Evolutionary conservation across 169 alveolate species (phyloP).

Genomic region (Eimeria zaria): DNA sequence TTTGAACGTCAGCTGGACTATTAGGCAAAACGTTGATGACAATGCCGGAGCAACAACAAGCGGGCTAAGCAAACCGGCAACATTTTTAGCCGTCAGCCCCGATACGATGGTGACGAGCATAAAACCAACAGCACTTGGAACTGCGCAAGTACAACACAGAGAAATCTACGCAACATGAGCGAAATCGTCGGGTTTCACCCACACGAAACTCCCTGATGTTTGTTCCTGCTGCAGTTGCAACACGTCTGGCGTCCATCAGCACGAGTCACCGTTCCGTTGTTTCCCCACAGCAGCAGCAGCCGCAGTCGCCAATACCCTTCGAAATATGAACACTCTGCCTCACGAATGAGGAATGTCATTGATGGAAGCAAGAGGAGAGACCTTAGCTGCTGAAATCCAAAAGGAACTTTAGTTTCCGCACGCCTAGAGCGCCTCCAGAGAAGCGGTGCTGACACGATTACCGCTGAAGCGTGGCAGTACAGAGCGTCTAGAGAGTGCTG

Average conservation of each 20-base stretch:
- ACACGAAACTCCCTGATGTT: neutral
- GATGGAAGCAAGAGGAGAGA: neutral
- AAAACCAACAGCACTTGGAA: neutral
- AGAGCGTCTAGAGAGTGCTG: neutral
- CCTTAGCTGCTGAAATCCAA: neutral
- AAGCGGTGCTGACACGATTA: neutral
- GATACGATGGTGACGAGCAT: neutral
- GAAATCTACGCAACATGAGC: neutral
- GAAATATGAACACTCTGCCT: neutral
- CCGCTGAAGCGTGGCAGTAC: neutral
- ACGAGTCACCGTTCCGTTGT: neutral
- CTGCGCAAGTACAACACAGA: conserved; percentile 5
- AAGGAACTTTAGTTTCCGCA: neutral
- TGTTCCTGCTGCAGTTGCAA: conserved; percentile 23
- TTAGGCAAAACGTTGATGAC: neutral
- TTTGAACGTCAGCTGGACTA: neutral
- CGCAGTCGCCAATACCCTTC: neutral
- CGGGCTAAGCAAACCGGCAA: neutral
- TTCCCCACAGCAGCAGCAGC: conserved; percentile 38
- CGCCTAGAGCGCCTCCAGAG: neutral
- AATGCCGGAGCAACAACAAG: neutral
- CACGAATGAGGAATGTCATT: neutral
- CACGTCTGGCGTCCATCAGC: neutral
- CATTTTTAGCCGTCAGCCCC: neutral
- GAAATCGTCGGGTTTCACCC: neutral